Evolutionary conservation across 345 rosid species (phyloP), one percentile per base, ranked within the genome.

Genomic region (Eucalyptus sideroxylon): DNA sequence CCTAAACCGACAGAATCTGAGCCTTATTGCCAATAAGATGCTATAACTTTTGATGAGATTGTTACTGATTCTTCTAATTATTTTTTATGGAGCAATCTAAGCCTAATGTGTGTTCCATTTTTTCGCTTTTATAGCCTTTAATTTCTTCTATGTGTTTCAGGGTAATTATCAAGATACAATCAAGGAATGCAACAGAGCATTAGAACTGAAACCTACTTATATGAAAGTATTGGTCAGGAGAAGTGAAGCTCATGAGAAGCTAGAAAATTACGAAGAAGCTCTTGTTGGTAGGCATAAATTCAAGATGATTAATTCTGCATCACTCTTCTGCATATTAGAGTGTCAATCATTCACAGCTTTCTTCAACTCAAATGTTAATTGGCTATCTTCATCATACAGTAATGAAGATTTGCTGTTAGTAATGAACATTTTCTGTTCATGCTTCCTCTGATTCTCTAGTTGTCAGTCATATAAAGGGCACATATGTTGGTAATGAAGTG

Each of bases 211-310:
- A 92, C 93, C 99, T 89, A 91, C 93, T 21, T 98, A 97, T 90
- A 55, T 91, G 90, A 97, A 98, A 94, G 98, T 97, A 86, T 90
- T 96, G 89, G 87, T 92, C 86, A 94, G 99, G 92, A 95, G 99
- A 92, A 95, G 93, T 77, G 99, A 98, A 91, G 98, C 98, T 47
- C 94, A 94, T 86, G 99, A 98, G 92, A 98, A 96, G 95, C 99
- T 95, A 85, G 95, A 96, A 88, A 93, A 96, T 88, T 97, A 92
- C 87, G 99, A 98, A 92, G 99, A 97, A 89, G 99, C 99, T 89
- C 89, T 96, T 87, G 92, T 94, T 60, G 99, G 99, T 97, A 89
- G 26, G 80, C 88, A 65, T 24, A 31, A 50, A 44, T 55, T 42
- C 11, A 6, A 30, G 50, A 26, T 50, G 50, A 80, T 49, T 53